These are phyloP conservation scores for Arxiozyma slooffiae DNA, from an alignment of 1,139 yeast genomes.

Conservation along the genomic window DNA sequence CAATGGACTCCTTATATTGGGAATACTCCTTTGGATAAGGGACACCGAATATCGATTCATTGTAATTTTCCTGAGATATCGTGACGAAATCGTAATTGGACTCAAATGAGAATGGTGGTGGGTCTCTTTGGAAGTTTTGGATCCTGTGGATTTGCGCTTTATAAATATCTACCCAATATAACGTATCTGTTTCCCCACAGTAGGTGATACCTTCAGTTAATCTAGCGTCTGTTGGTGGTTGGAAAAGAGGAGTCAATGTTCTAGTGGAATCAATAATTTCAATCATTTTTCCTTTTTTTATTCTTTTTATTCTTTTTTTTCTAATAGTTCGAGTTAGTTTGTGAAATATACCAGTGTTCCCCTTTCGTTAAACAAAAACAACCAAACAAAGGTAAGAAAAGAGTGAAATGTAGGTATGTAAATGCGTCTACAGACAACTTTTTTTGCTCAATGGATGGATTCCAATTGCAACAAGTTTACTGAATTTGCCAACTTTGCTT, in stretches of 20 bases:
- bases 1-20: conserved; percentile 37
- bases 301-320: background rate
- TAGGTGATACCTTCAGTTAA: conserved; percentile 62
- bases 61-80: conserved; percentile 16
- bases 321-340: too few relatives aligned
- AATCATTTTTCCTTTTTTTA: background rate
- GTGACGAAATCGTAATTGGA: conserved; percentile 35
- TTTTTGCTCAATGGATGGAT: too few relatives aligned
- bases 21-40: conserved; percentile 1
- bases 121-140: conserved; percentile 11
- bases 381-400: too few relatives aligned
- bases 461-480: too few relatives aligned
- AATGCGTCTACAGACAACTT: too few relatives aligned
- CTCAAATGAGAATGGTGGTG: background rate
- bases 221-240: conserved; percentile 36
- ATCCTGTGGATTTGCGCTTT: conserved; percentile 46
- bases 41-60: conserved; percentile 9
- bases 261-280: conserved; percentile 2
- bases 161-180: conserved; percentile 64
- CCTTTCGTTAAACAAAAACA: too few relatives aligned
- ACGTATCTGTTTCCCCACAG: conserved; percentile 44
- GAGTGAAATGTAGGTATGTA: too few relatives aligned
- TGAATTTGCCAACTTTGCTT: too few relatives aligned
- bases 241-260: conserved; percentile 3
- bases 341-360: too few relatives aligned